Evolutionary conservation across 306 rosid species (phyloP), one percentile per base, ranked within the genome.

Genomic region (Citrullus amarus): DNA sequence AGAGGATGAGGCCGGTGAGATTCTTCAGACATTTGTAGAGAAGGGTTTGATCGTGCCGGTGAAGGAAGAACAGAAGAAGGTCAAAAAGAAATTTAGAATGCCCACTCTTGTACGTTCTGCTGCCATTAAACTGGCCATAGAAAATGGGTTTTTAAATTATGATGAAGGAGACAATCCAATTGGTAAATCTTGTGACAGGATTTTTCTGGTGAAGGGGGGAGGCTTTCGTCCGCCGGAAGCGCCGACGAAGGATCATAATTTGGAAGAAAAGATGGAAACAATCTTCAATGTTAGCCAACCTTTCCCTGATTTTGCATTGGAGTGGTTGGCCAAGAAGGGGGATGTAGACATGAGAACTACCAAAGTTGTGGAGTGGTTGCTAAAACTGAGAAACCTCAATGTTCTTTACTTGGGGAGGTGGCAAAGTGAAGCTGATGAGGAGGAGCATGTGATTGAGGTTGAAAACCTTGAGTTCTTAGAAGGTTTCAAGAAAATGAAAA

Each of bases 401-500:
- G 82, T 82, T 71, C 85, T 82, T 54, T 72, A 70, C 73, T 78
- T 82, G 68, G 85, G 85, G 62, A 82, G 81, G 70, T 82, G 81
- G 79, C 81, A 82, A n/a, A 61, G 54, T 72, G 73, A 58, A 54
- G 76, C 22, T 38, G 68, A 61, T 28, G 44, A 36, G 25, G 68
- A 61, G 17, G 44, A 36, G 5, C 75, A 78, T 36, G 79, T 61
- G 50, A 70, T 82, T 41, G 79, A 82, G 57, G 76, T 72, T 34
- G 75, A 16, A 20, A 76, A 59, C 63, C 43, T n/a, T 8, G 68
- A 61, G n/a, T 71, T 78, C 63, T n/a, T 82, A n/a, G 13, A 39
- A 17, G 76, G 61, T 6, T 53, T 82, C 79, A 15, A 4, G 70
- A 71, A 39, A 6, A 51, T 61, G 85, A 72, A 20, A 39, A 36